Evolutionary conservation across 352 stramenopile species (phyloP).

Genomic region (Globisporangium perplexum): DNA sequence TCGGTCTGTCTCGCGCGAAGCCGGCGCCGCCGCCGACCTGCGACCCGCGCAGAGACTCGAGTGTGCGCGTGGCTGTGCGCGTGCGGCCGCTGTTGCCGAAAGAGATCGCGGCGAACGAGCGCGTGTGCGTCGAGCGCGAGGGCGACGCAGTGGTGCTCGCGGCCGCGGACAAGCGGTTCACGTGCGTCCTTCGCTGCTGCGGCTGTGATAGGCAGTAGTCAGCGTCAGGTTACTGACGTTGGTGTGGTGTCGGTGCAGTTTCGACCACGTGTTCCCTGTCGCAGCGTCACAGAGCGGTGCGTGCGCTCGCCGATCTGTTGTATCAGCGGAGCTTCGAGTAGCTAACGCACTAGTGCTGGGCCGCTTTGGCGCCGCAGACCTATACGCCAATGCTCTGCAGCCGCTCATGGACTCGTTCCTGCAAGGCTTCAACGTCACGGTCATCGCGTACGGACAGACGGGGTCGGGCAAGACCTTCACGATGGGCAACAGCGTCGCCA

Average conservation of each 20-base stretch:
- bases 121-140: slow-evolving; percentile 34
- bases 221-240: background rate
- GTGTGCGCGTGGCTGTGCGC: slow-evolving; percentile 71
- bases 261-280: slow-evolving; percentile 77
- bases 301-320: background rate
- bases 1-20: background rate
- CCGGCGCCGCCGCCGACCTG: background rate
- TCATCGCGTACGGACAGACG: slow-evolving; percentile 85
- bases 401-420: slow-evolving; percentile 81
- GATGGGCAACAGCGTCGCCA: slow-evolving; percentile 68
- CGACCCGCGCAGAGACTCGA: slow-evolving; percentile 42
- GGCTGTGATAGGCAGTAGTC: background rate
- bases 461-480: slow-evolving; percentile 83
- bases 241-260: slow-evolving; percentile 26
- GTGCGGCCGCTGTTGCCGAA: slow-evolving; percentile 75
- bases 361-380: slow-evolving; percentile 16
- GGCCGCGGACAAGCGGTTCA: slow-evolving; percentile 48
- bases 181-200: slow-evolving; percentile 29
- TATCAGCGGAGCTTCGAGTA: background rate
- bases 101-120: slow-evolving; percentile 50
- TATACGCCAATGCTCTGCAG: slow-evolving; percentile 70
- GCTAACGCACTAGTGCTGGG: background rate
- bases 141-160: slow-evolving; percentile 33
- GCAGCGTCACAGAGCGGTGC: slow-evolving; percentile 43
- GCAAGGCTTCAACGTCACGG: slow-evolving; percentile 87